phyloP scores from a whole-genome alignment of 2,329 filamentous ascomycete species.

The Ascochyta koolunga region DNA sequence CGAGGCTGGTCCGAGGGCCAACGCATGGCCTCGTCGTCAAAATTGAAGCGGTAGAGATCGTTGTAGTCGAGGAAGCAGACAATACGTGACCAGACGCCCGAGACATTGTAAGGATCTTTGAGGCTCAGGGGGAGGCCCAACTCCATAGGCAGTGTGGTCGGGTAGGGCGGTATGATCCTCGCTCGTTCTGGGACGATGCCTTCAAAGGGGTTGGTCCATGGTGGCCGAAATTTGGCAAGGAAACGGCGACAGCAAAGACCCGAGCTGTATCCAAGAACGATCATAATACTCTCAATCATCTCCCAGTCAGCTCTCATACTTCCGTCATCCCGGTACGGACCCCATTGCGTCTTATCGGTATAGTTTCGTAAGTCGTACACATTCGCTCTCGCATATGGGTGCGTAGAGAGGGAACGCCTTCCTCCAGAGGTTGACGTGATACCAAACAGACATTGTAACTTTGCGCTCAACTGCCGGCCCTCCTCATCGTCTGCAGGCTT shows the following conservation, averaged over 20 bases:
- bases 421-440: constrained; percentile 57
- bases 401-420: constrained; percentile 47
- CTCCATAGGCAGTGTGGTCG: constrained; percentile 27
- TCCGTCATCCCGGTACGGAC: constrained; percentile 71
- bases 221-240: constrained; percentile 30
- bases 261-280: constrained; percentile 69
- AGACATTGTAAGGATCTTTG: constrained; percentile 72
- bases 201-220: constrained; percentile 40
- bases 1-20: constrained; percentile 48
- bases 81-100: constrained; percentile 71
- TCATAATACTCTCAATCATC: constrained; percentile 75
- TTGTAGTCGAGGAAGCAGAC: constrained; percentile 53
- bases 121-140: constrained; percentile 56
- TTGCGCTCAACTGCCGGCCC: constrained; percentile 69
- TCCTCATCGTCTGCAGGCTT: constrained; percentile 48
- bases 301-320: constrained; percentile 75
- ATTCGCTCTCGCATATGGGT: constrained; percentile 68
- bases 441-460: constrained; percentile 72
- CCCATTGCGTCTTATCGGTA: constrained; percentile 67
- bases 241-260: constrained; percentile 34
- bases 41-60: constrained; percentile 76
- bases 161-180: constrained; percentile 14
- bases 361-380: constrained; percentile 79
- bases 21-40: constrained; percentile 52
- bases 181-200: constrained; percentile 30